These are phyloP conservation scores for Fraxinus xanthoxyloides DNA, from an alignment of 305 asterid genomes.

Conservation along the genomic window DNA sequence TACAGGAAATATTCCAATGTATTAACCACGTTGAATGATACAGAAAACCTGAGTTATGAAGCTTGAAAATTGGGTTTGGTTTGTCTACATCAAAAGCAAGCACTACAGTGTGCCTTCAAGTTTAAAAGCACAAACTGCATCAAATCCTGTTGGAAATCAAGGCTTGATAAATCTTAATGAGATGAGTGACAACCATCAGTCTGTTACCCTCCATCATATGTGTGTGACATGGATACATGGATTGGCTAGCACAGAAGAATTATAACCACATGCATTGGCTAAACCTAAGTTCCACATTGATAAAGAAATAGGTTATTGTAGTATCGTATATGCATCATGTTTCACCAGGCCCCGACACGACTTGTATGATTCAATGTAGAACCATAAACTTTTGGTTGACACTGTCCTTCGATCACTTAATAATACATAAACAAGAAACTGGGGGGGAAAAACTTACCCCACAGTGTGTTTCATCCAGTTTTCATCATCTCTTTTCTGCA, in stretches of 20 bases:
- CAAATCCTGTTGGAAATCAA: not conserved
- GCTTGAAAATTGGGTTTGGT: not conserved
- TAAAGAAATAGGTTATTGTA: not conserved
- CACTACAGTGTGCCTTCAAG: not conserved
- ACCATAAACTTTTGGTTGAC: not conserved
- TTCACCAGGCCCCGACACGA: not conserved
- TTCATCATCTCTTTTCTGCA: constrained; percentile 89
- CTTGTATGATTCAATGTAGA: not conserved
- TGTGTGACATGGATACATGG: not conserved
- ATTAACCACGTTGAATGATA: not conserved
- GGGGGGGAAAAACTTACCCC: constrained; percentile 53
- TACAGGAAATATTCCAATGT: not conserved
- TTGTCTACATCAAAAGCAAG: not conserved
- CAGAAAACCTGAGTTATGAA: not conserved
- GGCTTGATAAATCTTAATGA: not conserved
- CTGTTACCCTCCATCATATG: not conserved
- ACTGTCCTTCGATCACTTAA: not conserved
- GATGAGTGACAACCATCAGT: constrained; percentile 1
- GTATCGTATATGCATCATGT: not conserved
- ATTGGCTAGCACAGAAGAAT: not conserved
- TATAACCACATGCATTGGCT: not conserved
- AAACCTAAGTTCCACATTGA: constrained; percentile 2
- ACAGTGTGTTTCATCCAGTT: constrained; percentile 89
- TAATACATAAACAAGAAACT: not conserved
- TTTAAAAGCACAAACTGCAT: not conserved